Evolutionary conservation across 805 yeast species (phyloP).

Genomic region (Myxozyma mucilagina): DNA sequence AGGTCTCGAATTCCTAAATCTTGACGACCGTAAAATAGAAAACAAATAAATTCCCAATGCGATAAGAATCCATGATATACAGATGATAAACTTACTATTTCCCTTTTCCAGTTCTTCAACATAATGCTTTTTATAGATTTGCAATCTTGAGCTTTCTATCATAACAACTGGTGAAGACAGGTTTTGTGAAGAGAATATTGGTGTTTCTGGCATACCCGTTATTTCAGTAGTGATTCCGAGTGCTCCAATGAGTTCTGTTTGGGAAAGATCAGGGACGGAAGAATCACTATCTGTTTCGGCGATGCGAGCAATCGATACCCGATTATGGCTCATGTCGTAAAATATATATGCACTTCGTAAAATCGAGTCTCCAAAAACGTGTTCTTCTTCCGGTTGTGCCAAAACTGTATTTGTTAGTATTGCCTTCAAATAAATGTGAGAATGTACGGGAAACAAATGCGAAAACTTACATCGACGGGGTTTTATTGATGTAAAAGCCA

Average conservation of each 20-base stretch:
- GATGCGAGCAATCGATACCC: slow-evolving; percentile 7
- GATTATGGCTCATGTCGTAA: slow-evolving; percentile 6
- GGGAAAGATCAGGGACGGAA: background rate
- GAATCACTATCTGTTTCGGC: background rate
- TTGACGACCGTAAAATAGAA: background rate
- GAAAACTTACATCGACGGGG: background rate
- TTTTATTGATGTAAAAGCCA: slow-evolving; percentile 10
- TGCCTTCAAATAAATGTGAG: background rate
- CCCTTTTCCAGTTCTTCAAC: background rate
- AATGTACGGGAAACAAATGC: background rate
- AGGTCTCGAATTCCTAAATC: background rate
- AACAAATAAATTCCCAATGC: background rate
- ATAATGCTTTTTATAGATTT: background rate
- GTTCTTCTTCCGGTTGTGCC: background rate
- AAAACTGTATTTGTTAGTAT: background rate
- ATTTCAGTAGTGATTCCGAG: background rate
- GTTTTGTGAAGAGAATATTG: background rate
- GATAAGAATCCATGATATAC: background rate
- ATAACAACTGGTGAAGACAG: background rate
- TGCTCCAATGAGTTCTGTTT: background rate
- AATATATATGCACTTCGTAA: slow-evolving; percentile 24
- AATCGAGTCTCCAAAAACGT: slow-evolving; percentile 17
- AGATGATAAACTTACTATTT: background rate
- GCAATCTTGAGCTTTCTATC: background rate
- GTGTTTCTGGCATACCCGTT: background rate